These are phyloP conservation scores for Globisporangium paddicum DNA, from an alignment of 352 stramenopile genomes.

Conservation along the genomic window DNA sequence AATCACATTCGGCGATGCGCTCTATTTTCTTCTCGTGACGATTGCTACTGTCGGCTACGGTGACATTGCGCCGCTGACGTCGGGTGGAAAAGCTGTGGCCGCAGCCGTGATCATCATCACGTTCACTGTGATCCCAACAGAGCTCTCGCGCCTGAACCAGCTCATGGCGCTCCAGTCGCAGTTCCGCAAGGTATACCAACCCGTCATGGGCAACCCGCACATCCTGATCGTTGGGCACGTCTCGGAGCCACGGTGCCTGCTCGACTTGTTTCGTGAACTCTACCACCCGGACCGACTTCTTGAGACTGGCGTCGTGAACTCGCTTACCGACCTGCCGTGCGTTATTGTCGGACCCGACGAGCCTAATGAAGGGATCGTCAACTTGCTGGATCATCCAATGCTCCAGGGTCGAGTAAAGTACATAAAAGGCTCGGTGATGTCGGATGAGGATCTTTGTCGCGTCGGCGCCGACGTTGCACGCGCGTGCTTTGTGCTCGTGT, in stretches of 20 bases:
- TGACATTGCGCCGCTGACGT: slow-evolving; percentile 42
- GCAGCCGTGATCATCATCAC: slow-evolving; percentile 49
- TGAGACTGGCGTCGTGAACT: slow-evolving; percentile 18
- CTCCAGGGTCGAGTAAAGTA: slow-evolving; percentile 55
- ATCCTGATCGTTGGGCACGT: slow-evolving; percentile 53
- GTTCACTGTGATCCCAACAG: slow-evolving; percentile 51
- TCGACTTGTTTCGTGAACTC: slow-evolving; percentile 62
- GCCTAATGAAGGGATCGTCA: slow-evolving; percentile 43
- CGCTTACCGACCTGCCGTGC: slow-evolving; percentile 38
- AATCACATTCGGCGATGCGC: slow-evolving; percentile 46
- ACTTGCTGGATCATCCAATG: slow-evolving; percentile 51
- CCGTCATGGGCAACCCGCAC: slow-evolving; percentile 46
- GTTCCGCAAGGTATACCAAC: slow-evolving; percentile 54
- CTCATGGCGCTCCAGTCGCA: slow-evolving; percentile 61
- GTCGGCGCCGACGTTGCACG: slow-evolving; percentile 45
- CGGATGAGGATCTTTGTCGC: slow-evolving; percentile 57
- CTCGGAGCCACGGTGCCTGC: slow-evolving; percentile 36
- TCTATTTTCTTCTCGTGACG: slow-evolving; percentile 63
- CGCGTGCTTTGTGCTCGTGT: slow-evolving; percentile 52
- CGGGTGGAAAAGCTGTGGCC: slow-evolving; percentile 32
- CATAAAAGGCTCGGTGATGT: slow-evolving; percentile 66
- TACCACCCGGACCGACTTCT: slow-evolving; percentile 56
- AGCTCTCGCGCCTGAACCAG: slow-evolving; percentile 46
- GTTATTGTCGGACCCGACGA: slow-evolving; percentile 53
- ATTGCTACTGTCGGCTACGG: slow-evolving; percentile 55